Evolutionary conservation across 2,329 filamentous ascomycete genomes (phyloP), one percentile per base, ranked within the genome.

Genomic region (Bipolaris gigantea): DNA sequence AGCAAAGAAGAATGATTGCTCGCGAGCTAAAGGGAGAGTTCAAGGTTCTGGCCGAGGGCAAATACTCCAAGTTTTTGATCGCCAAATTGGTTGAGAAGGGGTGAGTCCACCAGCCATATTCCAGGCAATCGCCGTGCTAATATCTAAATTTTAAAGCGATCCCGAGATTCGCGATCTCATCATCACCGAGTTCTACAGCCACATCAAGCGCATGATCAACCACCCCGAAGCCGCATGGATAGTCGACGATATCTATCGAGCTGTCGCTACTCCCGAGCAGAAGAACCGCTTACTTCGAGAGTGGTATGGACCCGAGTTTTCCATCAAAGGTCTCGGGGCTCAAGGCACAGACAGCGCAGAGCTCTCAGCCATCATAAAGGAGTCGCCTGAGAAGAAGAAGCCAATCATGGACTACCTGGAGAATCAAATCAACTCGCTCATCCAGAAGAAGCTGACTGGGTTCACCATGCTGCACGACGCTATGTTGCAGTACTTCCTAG

Each of bases 391-490:
- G 78, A 97, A 97, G 81, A 85, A 91, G 57, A 85, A 84, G 13
- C 86, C 90, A 0, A 92, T 97, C 61, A 89, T 97, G 87, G 88
- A 88, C 71, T 89, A 89, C 70, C 80, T 97, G 50, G 83, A 88
- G 61, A 89, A 90, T 63, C 84, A 96, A 77, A 94, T 96, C 80
- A 96, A 97, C 76, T 86, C 89, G 58, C 83, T 99, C 38, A 84
- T 97, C 43, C 92, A 99, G 77, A 99, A 99, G 84, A 94, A 94
- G 77, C 87, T 94, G 77, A 95, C 91, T 0, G 93, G 91, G 9
- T 97, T 99, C 77, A 97, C 93, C 2, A 95, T 99, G 83, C 84
- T 99, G 18, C 95, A 99, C 75, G 94, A 97, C 69, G 94, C 94
- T 45, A 96, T 99, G 92, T 81, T 97, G 55, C 93, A 99, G 73